A percentile compares a stretch with the other conserved stretches of the same genome.
Evolutionary conservation across 495 filamentous ascomycete species (phyloP).

Genomic region (Tuber aestivum): DNA sequence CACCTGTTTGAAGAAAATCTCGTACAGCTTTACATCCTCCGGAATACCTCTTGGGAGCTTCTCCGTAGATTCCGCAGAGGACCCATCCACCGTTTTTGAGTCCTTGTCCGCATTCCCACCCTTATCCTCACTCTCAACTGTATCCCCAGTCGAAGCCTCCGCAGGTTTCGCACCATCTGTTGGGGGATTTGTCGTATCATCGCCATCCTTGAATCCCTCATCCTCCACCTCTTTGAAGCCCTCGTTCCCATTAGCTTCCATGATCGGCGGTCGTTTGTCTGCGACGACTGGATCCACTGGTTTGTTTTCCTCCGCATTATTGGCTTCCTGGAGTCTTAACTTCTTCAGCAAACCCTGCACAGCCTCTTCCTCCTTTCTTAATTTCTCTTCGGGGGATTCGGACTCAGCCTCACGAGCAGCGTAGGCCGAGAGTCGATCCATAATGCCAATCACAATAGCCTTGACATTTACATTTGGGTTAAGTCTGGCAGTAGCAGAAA

Average conservation of each 20-base stretch:
- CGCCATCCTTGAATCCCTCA: constrained; percentile 26
- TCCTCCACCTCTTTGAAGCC: constrained; percentile 21
- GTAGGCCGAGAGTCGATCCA: constrained; percentile 92
- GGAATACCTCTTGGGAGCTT: constrained; percentile 64
- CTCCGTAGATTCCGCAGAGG: constrained; percentile 38
- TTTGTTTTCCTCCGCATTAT: constrained; percentile 41
- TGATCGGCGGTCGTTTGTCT: constrained; percentile 39
- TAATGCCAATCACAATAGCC: constrained; percentile 93
- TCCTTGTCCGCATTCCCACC: constrained; percentile 44
- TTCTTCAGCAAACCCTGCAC: constrained; percentile 68
- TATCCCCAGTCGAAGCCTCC: constrained; percentile 41
- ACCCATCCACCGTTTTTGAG: constrained; percentile 22
- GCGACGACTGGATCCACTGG: constrained; percentile 16
- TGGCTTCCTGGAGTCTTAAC: constrained; percentile 58
- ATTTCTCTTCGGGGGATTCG: constrained; percentile 61
- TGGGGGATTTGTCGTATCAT: constrained; percentile 45
- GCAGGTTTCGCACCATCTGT: constrained; percentile 43
- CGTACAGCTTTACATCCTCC: constrained; percentile 81
- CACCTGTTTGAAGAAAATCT: constrained; percentile 96
- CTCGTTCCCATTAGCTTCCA: constrained; percentile 45
- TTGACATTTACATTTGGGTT: constrained; percentile 97
- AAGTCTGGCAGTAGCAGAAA: constrained; percentile 81
- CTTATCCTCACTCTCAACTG: constrained; percentile 39
- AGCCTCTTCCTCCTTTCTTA: constrained; percentile 77
- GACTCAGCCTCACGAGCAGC: constrained; percentile 78